Percentiles rank a stretch among this genome's conserved stretches.
Evolutionary conservation across 768 basidiomycete species (phyloP).

Genomic region (Coprinellus micaceus): DNA sequence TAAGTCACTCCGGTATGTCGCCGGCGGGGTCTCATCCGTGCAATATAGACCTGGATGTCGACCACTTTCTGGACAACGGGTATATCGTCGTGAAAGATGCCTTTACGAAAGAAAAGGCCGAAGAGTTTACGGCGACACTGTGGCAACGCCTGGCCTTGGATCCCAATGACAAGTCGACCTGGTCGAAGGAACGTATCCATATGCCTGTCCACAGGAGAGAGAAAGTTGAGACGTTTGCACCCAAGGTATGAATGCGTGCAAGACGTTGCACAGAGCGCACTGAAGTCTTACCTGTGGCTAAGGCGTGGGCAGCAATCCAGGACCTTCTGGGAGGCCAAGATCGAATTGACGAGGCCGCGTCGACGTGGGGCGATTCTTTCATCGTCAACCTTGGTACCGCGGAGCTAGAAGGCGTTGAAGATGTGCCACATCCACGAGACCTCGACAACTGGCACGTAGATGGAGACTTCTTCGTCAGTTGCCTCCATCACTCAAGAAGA

Average conservation of each 20-base stretch:
- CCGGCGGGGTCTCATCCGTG: neutral
- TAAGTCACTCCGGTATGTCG: constrained; percentile 17
- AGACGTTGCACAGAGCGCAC: neutral
- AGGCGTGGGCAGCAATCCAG: constrained; percentile 60
- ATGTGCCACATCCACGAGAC: constrained; percentile 35
- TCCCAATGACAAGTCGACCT: constrained; percentile 52
- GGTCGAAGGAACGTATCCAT: constrained; percentile 49
- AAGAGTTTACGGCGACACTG: constrained; percentile 45
- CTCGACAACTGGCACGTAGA: constrained; percentile 65
- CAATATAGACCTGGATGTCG: constrained; percentile 41
- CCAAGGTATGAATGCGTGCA: constrained; percentile 34
- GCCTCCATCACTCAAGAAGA: neutral
- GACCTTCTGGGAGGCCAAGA: constrained; percentile 60
- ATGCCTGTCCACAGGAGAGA: constrained; percentile 52
- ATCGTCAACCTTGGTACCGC: constrained; percentile 59
- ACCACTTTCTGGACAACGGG: constrained; percentile 54
- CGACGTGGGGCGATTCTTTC: constrained; percentile 56
- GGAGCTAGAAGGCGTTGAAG: constrained; percentile 31
- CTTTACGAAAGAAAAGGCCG: constrained; percentile 49
- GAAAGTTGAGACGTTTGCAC: constrained; percentile 45
- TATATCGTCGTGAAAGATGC: constrained; percentile 51
- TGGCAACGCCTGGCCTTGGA: constrained; percentile 53
- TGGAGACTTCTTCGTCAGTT: constrained; percentile 51
- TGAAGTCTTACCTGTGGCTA: neutral
- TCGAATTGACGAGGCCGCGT: constrained; percentile 45